These are phyloP conservation scores for Curvularia verruculosa DNA, from an alignment of 2,329 filamentous ascomycete genomes.

Conservation along the genomic window DNA sequence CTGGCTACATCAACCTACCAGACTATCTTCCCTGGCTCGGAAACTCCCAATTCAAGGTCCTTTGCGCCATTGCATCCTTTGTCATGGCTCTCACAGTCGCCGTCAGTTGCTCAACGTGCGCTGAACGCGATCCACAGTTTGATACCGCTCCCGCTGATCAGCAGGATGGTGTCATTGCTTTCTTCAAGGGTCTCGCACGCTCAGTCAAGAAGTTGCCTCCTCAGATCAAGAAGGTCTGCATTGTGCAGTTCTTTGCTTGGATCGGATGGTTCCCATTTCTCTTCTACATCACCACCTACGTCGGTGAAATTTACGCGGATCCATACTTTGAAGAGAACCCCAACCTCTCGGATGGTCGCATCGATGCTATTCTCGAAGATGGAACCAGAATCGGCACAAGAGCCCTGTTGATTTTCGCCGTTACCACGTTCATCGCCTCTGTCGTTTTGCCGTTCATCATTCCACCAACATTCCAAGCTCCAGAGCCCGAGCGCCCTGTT, in stretches of 20 bases:
- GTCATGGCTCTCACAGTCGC: constrained; percentile 71
- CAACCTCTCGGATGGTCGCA: constrained; percentile 74
- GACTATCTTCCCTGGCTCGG: constrained; percentile 79
- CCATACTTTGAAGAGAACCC: constrained; percentile 79
- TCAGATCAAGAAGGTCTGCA: constrained; percentile 80
- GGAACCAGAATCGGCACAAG: constrained; percentile 88
- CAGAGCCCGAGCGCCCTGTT: constrained; percentile 46
- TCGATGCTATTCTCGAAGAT: constrained; percentile 80
- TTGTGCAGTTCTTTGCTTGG: constrained; percentile 73
- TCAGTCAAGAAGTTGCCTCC: constrained; percentile 80
- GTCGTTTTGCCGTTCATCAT: constrained; percentile 86
- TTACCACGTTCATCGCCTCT: constrained; percentile 82
- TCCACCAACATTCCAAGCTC: constrained; percentile 72
- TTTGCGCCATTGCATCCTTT: constrained; percentile 83
- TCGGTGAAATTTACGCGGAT: constrained; percentile 90
- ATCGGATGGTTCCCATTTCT: constrained; percentile 95
- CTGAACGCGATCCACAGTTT: constrained; percentile 79
- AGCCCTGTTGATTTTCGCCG: constrained; percentile 84
- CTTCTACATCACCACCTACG: constrained; percentile 93
- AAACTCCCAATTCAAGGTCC: constrained; percentile 87
- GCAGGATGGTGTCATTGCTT: constrained; percentile 70
- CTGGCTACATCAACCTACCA: constrained; percentile 82
- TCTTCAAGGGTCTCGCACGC: constrained; percentile 78
- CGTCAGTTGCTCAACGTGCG: constrained; percentile 71
- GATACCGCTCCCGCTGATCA: constrained; percentile 64